phyloP scores from a whole-genome alignment of 768 basidiomycete species.

The Pleurotus citrinopileatus region DNA sequence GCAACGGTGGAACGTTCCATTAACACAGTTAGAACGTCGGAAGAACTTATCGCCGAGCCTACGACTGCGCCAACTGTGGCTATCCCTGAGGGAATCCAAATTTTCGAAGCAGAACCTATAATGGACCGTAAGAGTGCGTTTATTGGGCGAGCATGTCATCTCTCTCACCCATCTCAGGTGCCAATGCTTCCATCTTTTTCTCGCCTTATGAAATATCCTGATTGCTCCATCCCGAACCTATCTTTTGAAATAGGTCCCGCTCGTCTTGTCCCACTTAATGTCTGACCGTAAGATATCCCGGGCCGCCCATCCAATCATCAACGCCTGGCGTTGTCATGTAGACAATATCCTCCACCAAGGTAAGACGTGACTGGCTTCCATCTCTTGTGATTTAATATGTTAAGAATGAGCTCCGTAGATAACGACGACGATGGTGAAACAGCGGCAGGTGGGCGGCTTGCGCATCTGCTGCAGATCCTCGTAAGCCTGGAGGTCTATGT shows the following conservation, averaged over 20 bases:
- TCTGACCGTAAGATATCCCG: slow-evolving; percentile 71
- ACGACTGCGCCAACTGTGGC: slow-evolving; percentile 19
- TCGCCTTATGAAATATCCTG: not conserved
- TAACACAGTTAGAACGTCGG: slow-evolving; percentile 7
- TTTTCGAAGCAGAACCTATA: slow-evolving; percentile 77
- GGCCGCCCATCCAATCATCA: slow-evolving; percentile 77
- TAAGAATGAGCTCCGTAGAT: slow-evolving; percentile 42
- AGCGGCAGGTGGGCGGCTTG: slow-evolving; percentile 86
- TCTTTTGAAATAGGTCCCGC: slow-evolving; percentile 61
- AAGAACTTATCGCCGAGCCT: slow-evolving; percentile 13
- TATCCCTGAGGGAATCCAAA: slow-evolving; percentile 60
- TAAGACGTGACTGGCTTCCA: slow-evolving; percentile 22
- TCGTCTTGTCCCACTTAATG: slow-evolving; percentile 63
- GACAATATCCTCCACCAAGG: slow-evolving; percentile 74
- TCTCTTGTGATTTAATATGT: not conserved
- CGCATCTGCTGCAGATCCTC: slow-evolving; percentile 87
- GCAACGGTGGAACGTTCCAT: slow-evolving; percentile 7
- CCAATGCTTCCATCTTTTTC: slow-evolving; percentile 16
- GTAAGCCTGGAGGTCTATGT: too few species aligned
- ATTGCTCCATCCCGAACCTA: too few species aligned
- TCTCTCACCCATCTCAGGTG: slow-evolving; percentile 78
- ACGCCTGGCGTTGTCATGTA: slow-evolving; percentile 78
- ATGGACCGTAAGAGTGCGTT: slow-evolving; percentile 84
- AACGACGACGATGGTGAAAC: slow-evolving; percentile 96
- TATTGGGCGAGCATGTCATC: slow-evolving; percentile 79